Percentiles rank a stretch among this genome's conserved stretches.
Evolutionary conservation across 177 flowering plant genomes (phyloP).

Genomic region (Vitis hybrid): DNA sequence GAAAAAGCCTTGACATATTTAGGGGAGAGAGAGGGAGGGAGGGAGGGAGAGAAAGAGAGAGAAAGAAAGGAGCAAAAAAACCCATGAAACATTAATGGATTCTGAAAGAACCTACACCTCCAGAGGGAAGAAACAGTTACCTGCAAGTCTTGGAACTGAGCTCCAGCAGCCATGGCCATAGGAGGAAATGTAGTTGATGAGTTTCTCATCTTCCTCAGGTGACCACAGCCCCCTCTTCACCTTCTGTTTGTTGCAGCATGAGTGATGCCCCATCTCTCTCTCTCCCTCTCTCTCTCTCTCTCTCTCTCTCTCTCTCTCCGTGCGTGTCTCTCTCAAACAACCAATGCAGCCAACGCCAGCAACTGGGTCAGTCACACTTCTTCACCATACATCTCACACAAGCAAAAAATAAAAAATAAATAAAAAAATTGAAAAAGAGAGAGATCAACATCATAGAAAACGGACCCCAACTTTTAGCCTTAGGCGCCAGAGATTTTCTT

Average conservation of each 20-base stretch:
- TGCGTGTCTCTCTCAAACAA: not conserved
- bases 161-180: conserved; percentile 92
- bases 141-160: conserved; percentile 79
- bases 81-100: too few relatives aligned
- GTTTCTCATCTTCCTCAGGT: conserved; percentile 92
- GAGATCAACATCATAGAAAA: not conserved
- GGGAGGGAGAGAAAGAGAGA: not conserved
- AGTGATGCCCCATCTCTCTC: conserved; percentile 70
- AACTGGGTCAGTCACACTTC: not conserved
- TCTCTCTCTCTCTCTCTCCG: conserved; percentile 10
- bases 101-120: not conserved
- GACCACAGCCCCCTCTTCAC: conserved; percentile 92
- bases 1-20: not conserved
- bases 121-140: conserved; percentile 19
- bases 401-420: not conserved
- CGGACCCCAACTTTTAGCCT: conserved; percentile 6
- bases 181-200: conserved; percentile 71
- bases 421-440: not conserved
- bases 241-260: conserved; percentile 87
- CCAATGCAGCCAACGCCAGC: conserved; percentile 1
- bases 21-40: not conserved
- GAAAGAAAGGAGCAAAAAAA: not conserved
- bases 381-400: not conserved
- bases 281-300: conserved; percentile 12
- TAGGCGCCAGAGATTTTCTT: too few relatives aligned